phyloP scores from a whole-genome alignment of 352 stramenopile species.

The Thraustochytrium sp. region DNA sequence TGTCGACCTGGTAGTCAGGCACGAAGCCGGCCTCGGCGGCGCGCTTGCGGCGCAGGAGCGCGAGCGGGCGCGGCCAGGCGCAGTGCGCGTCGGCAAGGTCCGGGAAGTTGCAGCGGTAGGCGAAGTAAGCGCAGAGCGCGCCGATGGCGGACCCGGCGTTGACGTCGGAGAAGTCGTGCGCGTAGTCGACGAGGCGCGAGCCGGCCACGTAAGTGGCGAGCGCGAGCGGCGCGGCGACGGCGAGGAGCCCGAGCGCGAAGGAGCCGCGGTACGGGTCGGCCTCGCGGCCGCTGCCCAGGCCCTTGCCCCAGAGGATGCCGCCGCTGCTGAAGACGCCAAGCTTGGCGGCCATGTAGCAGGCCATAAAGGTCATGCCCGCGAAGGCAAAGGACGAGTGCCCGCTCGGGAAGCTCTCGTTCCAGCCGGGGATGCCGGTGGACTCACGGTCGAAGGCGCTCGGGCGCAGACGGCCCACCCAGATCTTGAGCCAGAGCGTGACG shows the following conservation, averaged over 20 bases:
- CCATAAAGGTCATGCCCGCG: not conserved
- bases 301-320: not conserved
- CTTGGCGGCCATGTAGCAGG: not conserved
- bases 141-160: slow-evolving; percentile 24
- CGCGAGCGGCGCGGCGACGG: not conserved
- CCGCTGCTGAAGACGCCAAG: not conserved
- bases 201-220: not conserved
- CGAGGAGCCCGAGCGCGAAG: not conserved
- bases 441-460: slow-evolving; percentile 13
- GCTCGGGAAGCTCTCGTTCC: not conserved
- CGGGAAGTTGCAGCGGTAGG: not conserved
- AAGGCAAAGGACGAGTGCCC: slow-evolving; percentile 17
- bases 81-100: not conserved
- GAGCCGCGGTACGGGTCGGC: slow-evolving; percentile 7
- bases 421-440: not conserved
- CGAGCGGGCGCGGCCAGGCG: not conserved
- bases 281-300: not conserved
- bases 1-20: too few relatives aligned
- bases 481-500: not conserved
- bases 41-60: slow-evolving; percentile 13
- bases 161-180: slow-evolving; percentile 40
- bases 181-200: slow-evolving; percentile 13
- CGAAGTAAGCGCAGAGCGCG: not conserved
- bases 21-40: too few relatives aligned
- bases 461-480: not conserved